A percentile compares a stretch with the other conserved stretches of the same genome.
Evolutionary conservation across 2,329 filamentous ascomycete species (phyloP).

Genomic region (Diaporthe citri): DNA sequence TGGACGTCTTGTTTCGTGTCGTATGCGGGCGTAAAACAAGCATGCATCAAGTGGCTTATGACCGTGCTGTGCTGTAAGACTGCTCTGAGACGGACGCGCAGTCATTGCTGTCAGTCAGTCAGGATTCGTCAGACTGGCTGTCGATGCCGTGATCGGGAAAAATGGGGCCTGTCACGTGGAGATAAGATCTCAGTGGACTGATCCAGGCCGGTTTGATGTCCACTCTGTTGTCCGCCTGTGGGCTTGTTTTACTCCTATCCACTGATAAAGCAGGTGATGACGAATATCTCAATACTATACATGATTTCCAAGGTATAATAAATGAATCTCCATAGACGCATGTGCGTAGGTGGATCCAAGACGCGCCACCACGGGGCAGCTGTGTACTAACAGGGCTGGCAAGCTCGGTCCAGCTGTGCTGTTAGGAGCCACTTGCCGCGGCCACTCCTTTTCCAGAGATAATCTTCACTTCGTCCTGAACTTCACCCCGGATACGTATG

Average conservation of each 20-base stretch:
- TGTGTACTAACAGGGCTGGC: not conserved
- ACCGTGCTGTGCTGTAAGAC: not conserved
- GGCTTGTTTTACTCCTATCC: not conserved
- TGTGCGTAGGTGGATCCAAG: not conserved
- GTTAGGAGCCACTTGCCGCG: not conserved
- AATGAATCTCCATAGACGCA: conserved; percentile 2
- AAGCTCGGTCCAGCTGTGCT: too few species aligned
- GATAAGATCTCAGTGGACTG: conserved; percentile 32
- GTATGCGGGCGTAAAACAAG: not conserved
- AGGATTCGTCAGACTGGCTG: conserved; percentile 31
- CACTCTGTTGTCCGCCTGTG: not conserved
- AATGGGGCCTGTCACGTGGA: conserved; percentile 36
- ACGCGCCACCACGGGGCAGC: not conserved
- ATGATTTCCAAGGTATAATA: not conserved
- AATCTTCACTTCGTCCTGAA: not conserved
- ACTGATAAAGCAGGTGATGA: conserved; percentile 18
- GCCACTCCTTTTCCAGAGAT: not conserved
- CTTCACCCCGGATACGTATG: not conserved
- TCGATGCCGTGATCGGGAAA: conserved; percentile 36
- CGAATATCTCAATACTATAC: not conserved
- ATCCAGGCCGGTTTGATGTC: not conserved
- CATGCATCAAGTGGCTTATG: not conserved
- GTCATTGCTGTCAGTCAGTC: conserved; percentile 4
- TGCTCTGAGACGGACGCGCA: not conserved
- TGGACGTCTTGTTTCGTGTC: not conserved